Base-by-base conservation (phyloP, 169 alveolate species). In the Babesia ovata region DNA sequence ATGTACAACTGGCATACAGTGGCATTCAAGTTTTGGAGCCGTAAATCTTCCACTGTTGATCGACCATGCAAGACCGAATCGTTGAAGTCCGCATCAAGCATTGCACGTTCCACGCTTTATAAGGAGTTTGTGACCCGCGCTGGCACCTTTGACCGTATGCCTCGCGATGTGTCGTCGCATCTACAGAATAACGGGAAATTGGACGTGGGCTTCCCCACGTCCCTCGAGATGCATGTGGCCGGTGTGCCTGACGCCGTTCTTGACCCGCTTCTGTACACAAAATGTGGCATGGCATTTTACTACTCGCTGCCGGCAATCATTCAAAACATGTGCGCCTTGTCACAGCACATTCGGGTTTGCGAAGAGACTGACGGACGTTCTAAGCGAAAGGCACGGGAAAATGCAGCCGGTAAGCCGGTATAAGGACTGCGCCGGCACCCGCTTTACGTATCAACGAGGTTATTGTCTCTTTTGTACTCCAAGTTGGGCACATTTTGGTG, bases 131-230 rank as follows among this genome's bases (percentile, higher is more conserved):
- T 52, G 26, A 9, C 19, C n/a, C 56, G 67, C 6, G 6, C 66
- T 4, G 67, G 48, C 50, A 22, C 48, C 17, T 42, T 50, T 16
- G 63, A 33, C 39, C 39, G 46, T 36, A 0, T 67, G 14, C 76
- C 76, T 16, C 33, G 48, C 0, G 66, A 24, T 1, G 16, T 53
- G 21, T 21, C 19, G 17, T 10, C 21, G 16, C 49, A 59, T n/a
- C 49, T 67, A 2, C 17, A 53, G 3, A n/a, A 14, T 16, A 3
- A 54, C 17, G 76, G 76, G 16, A 45, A 42, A 11, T 33, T 79
- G 76, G 39, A 36, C 19, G 26, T 79, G 9, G 88, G 88, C 4
- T 81, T 71, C 63, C 88, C 88, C 17, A 81, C 88, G 22, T 58
- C 84, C 19, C 71, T 81, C 36, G 79, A 81, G 79, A 73, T 81